Evolutionary conservation across 441 rosid species (phyloP).

Genomic region (Capsella rubella): DNA sequence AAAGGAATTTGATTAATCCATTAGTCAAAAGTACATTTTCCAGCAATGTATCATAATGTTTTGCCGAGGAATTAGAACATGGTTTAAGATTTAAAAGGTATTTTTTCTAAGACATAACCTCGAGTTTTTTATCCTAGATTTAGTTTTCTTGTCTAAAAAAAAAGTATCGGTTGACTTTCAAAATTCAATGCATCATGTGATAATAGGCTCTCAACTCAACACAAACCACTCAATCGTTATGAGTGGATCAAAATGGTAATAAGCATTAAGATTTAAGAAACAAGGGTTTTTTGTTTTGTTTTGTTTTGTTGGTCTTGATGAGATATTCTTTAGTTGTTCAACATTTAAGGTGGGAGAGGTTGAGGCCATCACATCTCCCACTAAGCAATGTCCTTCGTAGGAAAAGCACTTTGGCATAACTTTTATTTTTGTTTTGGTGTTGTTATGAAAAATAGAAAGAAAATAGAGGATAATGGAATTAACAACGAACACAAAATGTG

Average conservation of each 20-base stretch:
- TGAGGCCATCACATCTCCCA: conserved; percentile 46
- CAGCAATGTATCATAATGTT: conserved; percentile 2
- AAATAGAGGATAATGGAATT: conserved; percentile 37
- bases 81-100: conserved; percentile 6
- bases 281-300: background rate
- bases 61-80: conserved; percentile 6
- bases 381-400: conserved; percentile 45
- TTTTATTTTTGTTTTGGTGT: conserved; percentile 30
- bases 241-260: conserved; percentile 43
- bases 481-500: conserved; percentile 43
- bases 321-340: conserved; percentile 34
- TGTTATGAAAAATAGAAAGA: conserved; percentile 15
- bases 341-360: conserved; percentile 47
- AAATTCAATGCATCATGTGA: conserved; percentile 19
- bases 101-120: conserved; percentile 15
- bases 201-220: conserved; percentile 17
- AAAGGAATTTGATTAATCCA: background rate
- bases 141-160: conserved; percentile 30
- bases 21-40: no score
- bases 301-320: background rate
- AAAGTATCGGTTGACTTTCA: conserved; percentile 35
- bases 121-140: background rate
- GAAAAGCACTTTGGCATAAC: conserved; percentile 44
- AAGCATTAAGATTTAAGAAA: conserved; percentile 36
- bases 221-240: conserved; percentile 19